Base-by-base conservation (phyloP, 768 basidiomycete species). In the Phanerodontia chrysosporium region DNA sequence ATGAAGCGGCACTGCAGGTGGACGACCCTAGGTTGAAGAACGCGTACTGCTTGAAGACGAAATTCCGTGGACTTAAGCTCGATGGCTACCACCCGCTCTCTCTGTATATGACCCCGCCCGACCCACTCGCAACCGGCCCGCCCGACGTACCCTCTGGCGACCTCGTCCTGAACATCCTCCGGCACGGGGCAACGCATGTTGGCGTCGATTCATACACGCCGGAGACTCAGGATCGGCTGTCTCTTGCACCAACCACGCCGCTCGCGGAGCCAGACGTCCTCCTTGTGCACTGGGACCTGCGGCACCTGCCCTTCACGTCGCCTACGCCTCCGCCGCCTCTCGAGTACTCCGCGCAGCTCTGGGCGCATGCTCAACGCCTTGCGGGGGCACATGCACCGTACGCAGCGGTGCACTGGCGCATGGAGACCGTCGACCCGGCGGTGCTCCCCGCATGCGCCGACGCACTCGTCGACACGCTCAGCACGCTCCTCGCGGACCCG, bases 321-420 rank as follows among this genome's bases (percentile, higher is more conserved):
- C 35, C 64, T 1, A 24, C 63, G 6, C 28, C 65, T 1, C 49
- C 60, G 10, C 28, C 53, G 1, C 65, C 64, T 24, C 72, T 83
- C 32, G 69, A 75, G 39, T 85, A 85, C 65, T 74, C 84, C 3
- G 64, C 70, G 0, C 63, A 45, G 1, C 77, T 85, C 54, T 68
- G 73, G 39, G 68, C 70, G 10, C 73, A 85, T 9, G 81, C 80
- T 0, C 62, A 66, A 8, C 64, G 62, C 30, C 65, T 84, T 46
- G 64, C 72, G 0, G 66, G 70, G 0, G 72, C 75, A 21, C 57
- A 73, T 0, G 63, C 64, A 1, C 75, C 79, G 0, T 85, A 80
- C 66, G 64, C 80, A 2, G 78, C 75, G 0, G 76, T 87, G 8
- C 81, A 85, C 63, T 87, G 83, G 84, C 72, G 80, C 22, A 81